Conservation (phyloP, 345 rosid species). For the Hypericum androsaemum region DNA sequence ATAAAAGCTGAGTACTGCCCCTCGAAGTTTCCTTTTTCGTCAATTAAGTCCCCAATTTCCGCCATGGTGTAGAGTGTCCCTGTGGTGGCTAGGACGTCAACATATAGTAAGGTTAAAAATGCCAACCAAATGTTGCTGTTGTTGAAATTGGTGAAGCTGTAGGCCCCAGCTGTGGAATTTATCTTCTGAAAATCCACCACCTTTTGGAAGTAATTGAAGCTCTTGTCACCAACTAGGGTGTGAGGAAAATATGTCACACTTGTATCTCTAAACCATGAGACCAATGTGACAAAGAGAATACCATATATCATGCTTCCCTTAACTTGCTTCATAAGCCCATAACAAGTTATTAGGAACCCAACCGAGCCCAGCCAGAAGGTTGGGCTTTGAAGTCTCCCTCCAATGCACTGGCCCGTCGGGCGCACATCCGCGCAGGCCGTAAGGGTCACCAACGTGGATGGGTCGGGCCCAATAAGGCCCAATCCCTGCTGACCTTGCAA, state of each 20-base stretch:
- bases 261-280: conserved; percentile 82
- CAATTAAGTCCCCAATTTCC: conserved; percentile 56
- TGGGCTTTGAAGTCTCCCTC: conserved; percentile 61
- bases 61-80: conserved; percentile 77
- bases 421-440: conserved; percentile 45
- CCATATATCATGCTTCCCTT: conserved; percentile 90
- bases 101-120: conserved; percentile 47
- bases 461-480: conserved; percentile 78
- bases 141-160: conserved; percentile 50
- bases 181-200: conserved; percentile 67
- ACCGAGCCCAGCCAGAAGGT: conserved; percentile 67
- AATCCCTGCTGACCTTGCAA: conserved; percentile 68
- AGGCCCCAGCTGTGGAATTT: conserved; percentile 57
- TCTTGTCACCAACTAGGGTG: conserved; percentile 45
- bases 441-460: conserved; percentile 48
- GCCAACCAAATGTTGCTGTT: conserved; percentile 65
- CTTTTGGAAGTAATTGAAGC: conserved; percentile 52
- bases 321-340: conserved; percentile 53
- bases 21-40: conserved; percentile 58
- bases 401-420: conserved; percentile 55
- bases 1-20: conserved; percentile 71
- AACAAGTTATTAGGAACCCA: conserved; percentile 59
- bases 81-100: conserved; percentile 65
- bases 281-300: conserved; percentile 45
- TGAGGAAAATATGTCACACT: conserved; percentile 58